Evolutionary conservation across 2,329 filamentous ascomycete genomes (phyloP).

Genomic region (Fusarium acutatum): DNA sequence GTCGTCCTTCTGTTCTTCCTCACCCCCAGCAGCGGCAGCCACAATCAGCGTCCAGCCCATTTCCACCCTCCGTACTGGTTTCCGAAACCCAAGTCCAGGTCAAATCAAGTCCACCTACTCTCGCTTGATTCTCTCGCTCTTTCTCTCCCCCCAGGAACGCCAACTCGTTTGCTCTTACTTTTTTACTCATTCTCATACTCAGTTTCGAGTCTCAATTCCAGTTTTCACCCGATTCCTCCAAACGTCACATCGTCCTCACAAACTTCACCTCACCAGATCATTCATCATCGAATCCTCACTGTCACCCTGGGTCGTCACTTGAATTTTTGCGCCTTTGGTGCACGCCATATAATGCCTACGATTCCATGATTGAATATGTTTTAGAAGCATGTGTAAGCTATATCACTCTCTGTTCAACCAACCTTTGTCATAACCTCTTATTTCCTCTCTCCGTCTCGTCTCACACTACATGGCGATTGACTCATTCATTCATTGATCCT

Average conservation of each 20-base stretch:
- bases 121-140: slow-evolving; percentile 38
- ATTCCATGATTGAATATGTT: slow-evolving; percentile 50
- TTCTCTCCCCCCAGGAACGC: slow-evolving; percentile 21
- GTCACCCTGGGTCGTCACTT: slow-evolving; percentile 29
- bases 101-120: slow-evolving; percentile 22
- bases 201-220: background rate
- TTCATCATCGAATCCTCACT: background rate
- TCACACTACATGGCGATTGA: background rate
- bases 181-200: slow-evolving; percentile 21
- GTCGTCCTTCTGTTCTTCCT: background rate
- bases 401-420: background rate
- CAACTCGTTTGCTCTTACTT: slow-evolving; percentile 29
- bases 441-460: background rate
- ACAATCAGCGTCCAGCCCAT: slow-evolving; percentile 28
- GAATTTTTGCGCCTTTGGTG: slow-evolving; percentile 42
- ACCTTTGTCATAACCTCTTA: background rate
- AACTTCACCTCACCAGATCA: slow-evolving; percentile 4
- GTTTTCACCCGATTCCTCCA: slow-evolving; percentile 20
- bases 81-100: background rate
- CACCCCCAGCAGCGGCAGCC: slow-evolving; percentile 14
- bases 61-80: slow-evolving; percentile 24
- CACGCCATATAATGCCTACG: slow-evolving; percentile 46
- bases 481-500: slow-evolving; percentile 5
- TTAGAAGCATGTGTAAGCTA: slow-evolving; percentile 55
- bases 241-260: slow-evolving; percentile 17